Evolutionary conservation across 1,284 basidiomycete genomes (phyloP).

Genomic region (Fomitiporia mediterranea): DNA sequence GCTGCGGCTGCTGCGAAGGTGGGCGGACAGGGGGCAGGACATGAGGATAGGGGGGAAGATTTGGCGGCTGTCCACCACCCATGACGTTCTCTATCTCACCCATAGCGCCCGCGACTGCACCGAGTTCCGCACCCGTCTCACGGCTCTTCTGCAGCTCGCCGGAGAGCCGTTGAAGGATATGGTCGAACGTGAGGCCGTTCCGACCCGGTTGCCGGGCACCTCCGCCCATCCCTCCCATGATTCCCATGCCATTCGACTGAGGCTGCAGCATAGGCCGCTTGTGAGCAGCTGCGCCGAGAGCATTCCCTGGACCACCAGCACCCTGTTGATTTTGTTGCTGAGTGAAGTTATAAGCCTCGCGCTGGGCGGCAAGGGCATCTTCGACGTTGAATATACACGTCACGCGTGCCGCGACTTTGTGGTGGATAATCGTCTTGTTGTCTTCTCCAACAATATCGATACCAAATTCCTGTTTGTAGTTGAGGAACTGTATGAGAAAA

Average conservation of each 20-base stretch:
- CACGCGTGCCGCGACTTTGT: conserved; percentile 95
- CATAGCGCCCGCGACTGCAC: conserved; percentile 78
- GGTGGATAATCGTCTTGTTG: conserved; percentile 97
- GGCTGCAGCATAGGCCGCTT: conserved; percentile 52
- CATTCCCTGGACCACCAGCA: conserved; percentile 17
- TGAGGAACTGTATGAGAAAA: conserved; percentile 13
- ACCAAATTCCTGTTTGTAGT: conserved; percentile 77
- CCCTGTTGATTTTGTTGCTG: conserved; percentile 33
- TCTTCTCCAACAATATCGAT: conserved; percentile 99
- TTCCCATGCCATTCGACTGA: conserved; percentile 45
- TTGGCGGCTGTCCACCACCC: conserved; percentile 70
- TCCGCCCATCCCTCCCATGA: conserved; percentile 73
- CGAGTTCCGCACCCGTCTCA: conserved; percentile 89
- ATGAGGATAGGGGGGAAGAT: conserved; percentile 55
- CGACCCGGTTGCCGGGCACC: conserved; percentile 66
- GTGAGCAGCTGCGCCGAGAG: conserved; percentile 35
- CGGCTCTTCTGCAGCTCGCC: conserved; percentile 91
- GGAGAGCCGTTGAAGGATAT: conserved; percentile 76
- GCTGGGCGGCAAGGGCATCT: conserved; percentile 70
- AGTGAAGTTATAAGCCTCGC: conserved; percentile 37
- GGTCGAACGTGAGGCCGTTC: conserved; percentile 78
- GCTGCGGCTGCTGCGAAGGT: conserved; percentile 29
- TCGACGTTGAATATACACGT: conserved; percentile 85
- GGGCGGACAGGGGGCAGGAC: conserved; percentile 62
- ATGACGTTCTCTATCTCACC: conserved; percentile 91